Base-by-base conservation (phyloP, 495 filamentous ascomycete species). In the Hypoxylon lenormandii region DNA sequence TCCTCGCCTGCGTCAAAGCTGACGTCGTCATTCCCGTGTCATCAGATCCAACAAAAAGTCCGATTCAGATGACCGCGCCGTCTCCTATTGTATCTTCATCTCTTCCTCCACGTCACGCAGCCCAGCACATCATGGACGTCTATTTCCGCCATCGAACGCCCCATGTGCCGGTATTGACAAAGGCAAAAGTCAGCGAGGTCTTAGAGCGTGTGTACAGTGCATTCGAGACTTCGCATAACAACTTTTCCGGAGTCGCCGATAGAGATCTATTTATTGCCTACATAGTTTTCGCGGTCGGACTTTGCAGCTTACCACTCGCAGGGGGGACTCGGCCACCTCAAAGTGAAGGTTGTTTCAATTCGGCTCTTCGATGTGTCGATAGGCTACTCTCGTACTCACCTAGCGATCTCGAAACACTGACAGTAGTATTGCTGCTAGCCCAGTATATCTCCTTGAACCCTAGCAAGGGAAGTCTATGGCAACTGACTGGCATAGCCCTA, bases 131-230 rank as follows among this genome's bases (percentile, higher is more conserved):
- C 16, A 47, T 62, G n/a, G 60, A 75, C 1, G 70, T 72, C 1
- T 75, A 75, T 37, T 75, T 72, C 42, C 70, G 72, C 48, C 63
- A 75, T 21, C 65, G 70, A 21, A 75, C 70, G 6, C 72, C 72
- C 2, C 72, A 75, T 50, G 54, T 73, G 22, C 69, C 72, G 4
- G 62, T 73, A 12, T 12, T 75, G 13, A 71, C 67, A 38, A 59
- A 57, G 21, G 59, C 48, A 4, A 63, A 70, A 28, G 72, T 67
- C 13, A 64, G 58, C 26, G 43, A 50, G 22, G 70, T 61, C 19
- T 46, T 73, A 30, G 69, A 66, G 16, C 67, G 60, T 15, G 70
- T 67, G 16, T 75, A 75, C 43, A 30, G 22, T 15, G 19, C 22
- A 21, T 51, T 55, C 22, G 53, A 59, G 33, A 28, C 42, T 2